Evolutionary conservation across 2,329 filamentous ascomycete species (phyloP), one percentile per base, ranked within the genome.

Genomic region (Claviceps spartinae): DNA sequence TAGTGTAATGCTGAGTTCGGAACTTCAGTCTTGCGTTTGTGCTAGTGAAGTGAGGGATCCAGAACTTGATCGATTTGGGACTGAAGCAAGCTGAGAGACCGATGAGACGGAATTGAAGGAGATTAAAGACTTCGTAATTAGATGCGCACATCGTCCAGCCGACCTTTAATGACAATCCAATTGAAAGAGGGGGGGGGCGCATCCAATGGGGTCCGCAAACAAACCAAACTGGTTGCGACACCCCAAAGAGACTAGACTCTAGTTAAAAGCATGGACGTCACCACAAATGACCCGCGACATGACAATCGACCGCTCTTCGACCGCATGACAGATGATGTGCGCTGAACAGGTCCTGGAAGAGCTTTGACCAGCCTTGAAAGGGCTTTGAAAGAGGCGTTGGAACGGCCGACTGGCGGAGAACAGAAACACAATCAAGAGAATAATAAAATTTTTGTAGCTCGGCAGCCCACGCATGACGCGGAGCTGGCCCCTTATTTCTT

Each of bases 141-240:
- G 48, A 44, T 50, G 30, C 20, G 44, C 30, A 26, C 2, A 13
- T 30, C 9, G n/a, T n/a, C n/a, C 7, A 9, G 9, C 41, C 30
- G 41, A 38, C 18, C 48, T 45, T 43, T 37, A 7, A 50, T 38
- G 41, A 43, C 40, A 37, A 50, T 34, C 43, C 5, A 18, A n/a
- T 16, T 37, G 34, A 48, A 41, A 16, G 41, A 14, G 41, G 48
- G 42, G 30, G 22, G 48, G 40, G 16, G 22, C 30, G 7, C 18
- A 34, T 34, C 26, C 24, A 42, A 54, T 56, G 48, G 18, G 36
- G 47, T 49, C 47, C n/a, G 26, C 9, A 36, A 37, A 24, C 18
- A 36, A 46, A 22, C 41, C 37, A 24, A 26, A 14, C 41, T 24
- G 20, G 18, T 43, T 14, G 9, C 41, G 18, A 43, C 20, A 43